Conservation (phyloP, 257 asterid species). For the Solanum sejunctum region DNA sequence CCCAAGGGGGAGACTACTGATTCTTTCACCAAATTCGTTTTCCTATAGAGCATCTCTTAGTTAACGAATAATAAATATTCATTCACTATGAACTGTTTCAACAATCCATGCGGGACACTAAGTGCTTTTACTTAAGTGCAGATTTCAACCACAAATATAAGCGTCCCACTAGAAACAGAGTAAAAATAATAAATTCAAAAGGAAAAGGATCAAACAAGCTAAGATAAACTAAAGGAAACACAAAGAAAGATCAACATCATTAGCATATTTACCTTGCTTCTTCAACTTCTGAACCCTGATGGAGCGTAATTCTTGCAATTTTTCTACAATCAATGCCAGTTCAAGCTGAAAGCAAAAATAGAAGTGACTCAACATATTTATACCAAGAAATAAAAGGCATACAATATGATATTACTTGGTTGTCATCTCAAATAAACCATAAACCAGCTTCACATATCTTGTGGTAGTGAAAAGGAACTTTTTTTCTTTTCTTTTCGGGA, state of each 20-base stretch:
- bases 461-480: background rate
- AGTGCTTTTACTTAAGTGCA: background rate
- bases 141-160: background rate
- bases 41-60: background rate
- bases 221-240: background rate
- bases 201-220: background rate
- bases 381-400: background rate
- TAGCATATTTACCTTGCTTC: constrained; percentile 61
- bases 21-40: background rate
- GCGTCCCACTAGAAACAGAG: background rate
- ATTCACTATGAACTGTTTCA: background rate
- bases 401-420: background rate
- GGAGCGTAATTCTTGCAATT: constrained; percentile 84
- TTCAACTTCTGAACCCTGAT: constrained; percentile 78
- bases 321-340: constrained; percentile 80
- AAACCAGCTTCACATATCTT: background rate
- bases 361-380: background rate
- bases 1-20: background rate
- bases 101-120: background rate
- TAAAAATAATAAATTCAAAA: background rate
- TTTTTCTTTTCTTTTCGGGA: background rate
- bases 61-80: background rate
- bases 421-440: background rate
- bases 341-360: constrained; percentile 55
- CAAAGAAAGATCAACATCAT: background rate